Conservation (phyloP, 148 eudicot species). For the Silene uniflora region DNA sequence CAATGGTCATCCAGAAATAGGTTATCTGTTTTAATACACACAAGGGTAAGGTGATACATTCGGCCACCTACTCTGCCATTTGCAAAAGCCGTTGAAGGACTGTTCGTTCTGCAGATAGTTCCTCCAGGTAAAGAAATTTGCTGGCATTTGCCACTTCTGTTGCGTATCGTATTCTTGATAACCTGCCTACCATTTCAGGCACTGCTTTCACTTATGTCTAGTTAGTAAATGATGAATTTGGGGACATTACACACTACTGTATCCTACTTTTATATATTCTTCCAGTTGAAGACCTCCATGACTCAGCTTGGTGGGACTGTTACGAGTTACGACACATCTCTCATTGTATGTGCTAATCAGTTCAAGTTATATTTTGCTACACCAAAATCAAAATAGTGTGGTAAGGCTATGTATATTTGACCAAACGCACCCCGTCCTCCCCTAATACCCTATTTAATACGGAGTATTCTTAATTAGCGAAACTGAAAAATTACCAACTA, state of each 20-base stretch:
- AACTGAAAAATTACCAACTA: background rate
- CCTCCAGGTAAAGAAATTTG: conserved; percentile 55
- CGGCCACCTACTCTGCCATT: background rate
- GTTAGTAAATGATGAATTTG: conserved; percentile 3
- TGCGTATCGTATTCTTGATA: background rate
- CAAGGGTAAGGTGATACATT: too few species aligned
- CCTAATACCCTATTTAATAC: background rate
- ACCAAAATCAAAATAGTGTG: too few species aligned
- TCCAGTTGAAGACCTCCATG: too few species aligned
- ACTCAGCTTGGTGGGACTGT: too few species aligned
- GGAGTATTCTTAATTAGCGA: background rate
- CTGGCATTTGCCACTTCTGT: background rate
- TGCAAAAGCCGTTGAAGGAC: too few species aligned
- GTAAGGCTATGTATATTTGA: too few species aligned
- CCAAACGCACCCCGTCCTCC: too few species aligned
- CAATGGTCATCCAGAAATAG: background rate
- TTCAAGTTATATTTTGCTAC: background rate
- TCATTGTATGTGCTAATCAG: background rate
- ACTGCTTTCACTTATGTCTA: background rate
- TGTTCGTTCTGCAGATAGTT: conserved; percentile 56
- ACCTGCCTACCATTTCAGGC: background rate
- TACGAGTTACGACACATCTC: background rate
- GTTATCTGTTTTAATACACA: too few species aligned
- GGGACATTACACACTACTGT: background rate
- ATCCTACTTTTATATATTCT: too few species aligned